Evolutionary conservation across 129 eudicot species (phyloP).

Genomic region (Escallonia herrerae): DNA sequence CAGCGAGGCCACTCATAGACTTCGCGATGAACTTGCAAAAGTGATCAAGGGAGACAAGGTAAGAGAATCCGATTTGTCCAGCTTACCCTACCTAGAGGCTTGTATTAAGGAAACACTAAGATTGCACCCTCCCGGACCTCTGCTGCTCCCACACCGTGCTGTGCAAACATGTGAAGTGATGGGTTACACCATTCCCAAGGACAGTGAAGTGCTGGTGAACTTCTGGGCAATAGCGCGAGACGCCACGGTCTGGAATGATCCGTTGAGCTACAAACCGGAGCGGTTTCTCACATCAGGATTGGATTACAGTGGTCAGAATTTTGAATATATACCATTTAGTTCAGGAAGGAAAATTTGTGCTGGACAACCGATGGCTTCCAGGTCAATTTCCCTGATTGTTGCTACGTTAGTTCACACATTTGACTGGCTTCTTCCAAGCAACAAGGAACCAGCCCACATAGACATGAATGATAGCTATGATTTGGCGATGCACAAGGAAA

Average conservation of each 20-base stretch:
- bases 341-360: constrained; percentile 46
- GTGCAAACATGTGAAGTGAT: constrained; percentile 20
- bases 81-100: constrained; percentile 27
- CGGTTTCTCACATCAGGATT: constrained; percentile 23
- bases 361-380: constrained; percentile 35
- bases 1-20: constrained; percentile 17
- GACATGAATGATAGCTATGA: constrained; percentile 18
- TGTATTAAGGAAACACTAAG: constrained; percentile 35
- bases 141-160: constrained; percentile 26
- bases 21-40: constrained; percentile 17
- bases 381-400: constrained; percentile 15
- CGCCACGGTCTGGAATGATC: constrained; percentile 28
- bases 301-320: constrained; percentile 26
- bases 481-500: constrained; percentile 3
- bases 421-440: constrained; percentile 23
- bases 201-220: constrained; percentile 25
- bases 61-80: constrained; percentile 23
- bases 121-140: constrained; percentile 39
- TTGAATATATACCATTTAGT: constrained; percentile 35
- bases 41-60: constrained; percentile 10
- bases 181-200: constrained; percentile 30
- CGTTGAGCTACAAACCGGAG: constrained; percentile 34
- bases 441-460: constrained; percentile 10
- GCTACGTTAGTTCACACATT: constrained; percentile 17
- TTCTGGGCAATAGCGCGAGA: constrained; percentile 41